These are phyloP conservation scores for Graphilbum sp. DNA, from an alignment of 2,329 filamentous ascomycete genomes.

Conservation along the genomic window DNA sequence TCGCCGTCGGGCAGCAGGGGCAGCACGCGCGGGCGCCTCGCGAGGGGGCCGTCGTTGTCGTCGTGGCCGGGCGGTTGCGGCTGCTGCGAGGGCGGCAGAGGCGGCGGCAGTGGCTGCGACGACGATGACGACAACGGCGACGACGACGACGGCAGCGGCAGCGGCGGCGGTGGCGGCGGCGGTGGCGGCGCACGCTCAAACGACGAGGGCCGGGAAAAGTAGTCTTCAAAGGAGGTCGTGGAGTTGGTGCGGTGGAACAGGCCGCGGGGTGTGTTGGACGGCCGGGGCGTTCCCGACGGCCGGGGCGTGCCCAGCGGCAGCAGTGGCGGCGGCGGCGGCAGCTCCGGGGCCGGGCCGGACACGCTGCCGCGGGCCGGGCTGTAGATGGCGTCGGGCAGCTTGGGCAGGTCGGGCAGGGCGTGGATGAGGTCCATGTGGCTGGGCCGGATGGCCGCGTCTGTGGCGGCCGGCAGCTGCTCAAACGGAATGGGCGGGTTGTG, in stretches of 20 bases:
- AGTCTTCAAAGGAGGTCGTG: slow-evolving; percentile 22
- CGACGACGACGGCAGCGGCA: too few species aligned
- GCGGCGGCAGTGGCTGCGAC: too few species aligned
- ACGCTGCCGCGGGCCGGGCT: slow-evolving; percentile 60
- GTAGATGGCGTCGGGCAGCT: slow-evolving; percentile 59
- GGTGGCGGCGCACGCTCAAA: too few species aligned
- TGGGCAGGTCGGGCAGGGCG: slow-evolving; percentile 41
- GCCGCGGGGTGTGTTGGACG: slow-evolving; percentile 25
- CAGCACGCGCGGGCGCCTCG: slow-evolving; percentile 9
- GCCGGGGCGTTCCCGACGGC: too few species aligned
- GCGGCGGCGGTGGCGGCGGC: too few species aligned
- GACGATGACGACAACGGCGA: too few species aligned
- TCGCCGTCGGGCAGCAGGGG: slow-evolving; percentile 36
- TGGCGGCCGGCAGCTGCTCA: background rate
- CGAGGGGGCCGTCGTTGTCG: slow-evolving; percentile 14
- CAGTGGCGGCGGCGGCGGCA: slow-evolving; percentile 51
- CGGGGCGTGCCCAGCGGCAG: too few species aligned
- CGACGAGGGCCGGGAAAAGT: slow-evolving; percentile 15
- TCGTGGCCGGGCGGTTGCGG: slow-evolving; percentile 1
- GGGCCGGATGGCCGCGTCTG: background rate
- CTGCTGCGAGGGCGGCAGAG: too few species aligned
- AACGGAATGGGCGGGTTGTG: slow-evolving; percentile 3
- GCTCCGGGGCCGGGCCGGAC: slow-evolving; percentile 45
- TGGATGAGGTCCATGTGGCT: slow-evolving; percentile 1
- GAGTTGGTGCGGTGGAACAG: slow-evolving; percentile 46